Evolutionary conservation across 106 monocot species (phyloP).

Genomic region (Gastrodia elata): DNA sequence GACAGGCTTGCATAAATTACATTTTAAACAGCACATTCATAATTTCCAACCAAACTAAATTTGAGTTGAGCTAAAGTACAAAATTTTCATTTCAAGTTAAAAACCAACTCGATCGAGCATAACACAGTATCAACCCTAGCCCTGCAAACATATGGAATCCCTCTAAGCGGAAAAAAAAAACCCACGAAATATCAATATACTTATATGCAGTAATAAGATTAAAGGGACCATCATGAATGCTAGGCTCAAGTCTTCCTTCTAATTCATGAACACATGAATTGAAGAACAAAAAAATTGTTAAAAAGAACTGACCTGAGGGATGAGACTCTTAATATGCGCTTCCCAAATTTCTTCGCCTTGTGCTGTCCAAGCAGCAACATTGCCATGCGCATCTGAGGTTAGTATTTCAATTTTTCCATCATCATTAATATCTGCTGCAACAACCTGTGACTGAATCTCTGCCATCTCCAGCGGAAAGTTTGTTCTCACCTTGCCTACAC

Average conservation of each 20-base stretch:
- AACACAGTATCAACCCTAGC: not conserved
- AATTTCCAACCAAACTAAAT: not conserved
- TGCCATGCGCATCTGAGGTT: conserved; percentile 86
- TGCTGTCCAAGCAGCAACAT: conserved; percentile 93
- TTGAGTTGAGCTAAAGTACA: not conserved
- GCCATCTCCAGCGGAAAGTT: conserved; percentile 99
- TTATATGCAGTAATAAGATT: not conserved
- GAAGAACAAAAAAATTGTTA: not conserved
- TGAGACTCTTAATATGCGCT: conserved; percentile 89
- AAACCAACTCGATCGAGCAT: not conserved
- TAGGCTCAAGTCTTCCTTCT: not conserved
- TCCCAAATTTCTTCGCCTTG: conserved; percentile 94
- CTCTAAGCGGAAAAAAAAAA: not conserved
- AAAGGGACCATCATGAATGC: not conserved
- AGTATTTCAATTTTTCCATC: conserved; percentile 98
- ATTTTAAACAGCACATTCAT: not conserved
- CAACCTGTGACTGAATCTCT: conserved; percentile 76
- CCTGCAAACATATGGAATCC: not conserved
- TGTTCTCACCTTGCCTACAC: conserved; percentile 64
- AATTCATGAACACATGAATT: not conserved
- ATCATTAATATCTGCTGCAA: conserved; percentile 96
- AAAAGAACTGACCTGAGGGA: conserved; percentile 64
- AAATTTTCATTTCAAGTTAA: not conserved
- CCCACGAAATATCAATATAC: not conserved
- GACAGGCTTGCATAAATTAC: not conserved